A percentile compares a stretch with the other conserved stretches of the same genome.
phyloP scores from a whole-genome alignment of 805 yeast species.

The Ogataea trehaloabstinens region DNA sequence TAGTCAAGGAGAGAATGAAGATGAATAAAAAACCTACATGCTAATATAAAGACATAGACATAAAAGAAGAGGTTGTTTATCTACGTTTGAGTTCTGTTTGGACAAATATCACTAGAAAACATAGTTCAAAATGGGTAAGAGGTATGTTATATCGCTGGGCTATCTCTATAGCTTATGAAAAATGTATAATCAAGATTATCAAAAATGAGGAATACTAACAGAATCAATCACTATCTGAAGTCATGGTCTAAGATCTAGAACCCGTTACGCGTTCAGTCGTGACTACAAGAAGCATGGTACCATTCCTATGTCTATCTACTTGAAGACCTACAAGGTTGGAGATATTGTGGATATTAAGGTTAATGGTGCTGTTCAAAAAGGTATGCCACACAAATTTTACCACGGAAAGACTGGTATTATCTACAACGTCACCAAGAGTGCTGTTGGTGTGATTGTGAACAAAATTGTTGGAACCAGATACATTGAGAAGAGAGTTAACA shows the following conservation, averaged over 20 bases:
- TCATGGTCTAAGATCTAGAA: conserved; percentile 99
- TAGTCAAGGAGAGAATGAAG: conserved; percentile 2
- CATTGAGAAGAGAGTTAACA: conserved; percentile 97
- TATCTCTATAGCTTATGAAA: too few species aligned
- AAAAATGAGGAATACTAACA: too few species aligned
- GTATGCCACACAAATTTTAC: conserved; percentile 99
- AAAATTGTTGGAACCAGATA: conserved; percentile 99
- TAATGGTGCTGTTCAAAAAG: conserved; percentile 98
- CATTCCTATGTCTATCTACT: conserved; percentile 92
- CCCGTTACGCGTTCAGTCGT: conserved; percentile 99
- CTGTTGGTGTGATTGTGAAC: conserved; percentile 98
- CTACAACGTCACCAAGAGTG: conserved; percentile 97
- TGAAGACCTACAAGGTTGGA: conserved; percentile 97
- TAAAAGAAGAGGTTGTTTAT: too few species aligned
- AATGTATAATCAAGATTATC: too few species aligned
- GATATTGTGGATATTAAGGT: conserved; percentile 99
- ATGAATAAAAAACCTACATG: conserved; percentile 4
- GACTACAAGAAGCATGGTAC: conserved; percentile 98
- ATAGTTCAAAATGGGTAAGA: conserved; percentile 48
- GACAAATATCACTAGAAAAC: conserved; percentile 3
- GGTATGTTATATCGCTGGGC: conserved; percentile 40
- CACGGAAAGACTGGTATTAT: conserved; percentile 99
- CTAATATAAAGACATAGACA: background rate
- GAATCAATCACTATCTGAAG: too few species aligned
- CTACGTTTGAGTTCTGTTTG: too few species aligned